Conservation (phyloP, 2,329 filamentous ascomycete genomes). For the Dothideomycetes sp. region DNA sequence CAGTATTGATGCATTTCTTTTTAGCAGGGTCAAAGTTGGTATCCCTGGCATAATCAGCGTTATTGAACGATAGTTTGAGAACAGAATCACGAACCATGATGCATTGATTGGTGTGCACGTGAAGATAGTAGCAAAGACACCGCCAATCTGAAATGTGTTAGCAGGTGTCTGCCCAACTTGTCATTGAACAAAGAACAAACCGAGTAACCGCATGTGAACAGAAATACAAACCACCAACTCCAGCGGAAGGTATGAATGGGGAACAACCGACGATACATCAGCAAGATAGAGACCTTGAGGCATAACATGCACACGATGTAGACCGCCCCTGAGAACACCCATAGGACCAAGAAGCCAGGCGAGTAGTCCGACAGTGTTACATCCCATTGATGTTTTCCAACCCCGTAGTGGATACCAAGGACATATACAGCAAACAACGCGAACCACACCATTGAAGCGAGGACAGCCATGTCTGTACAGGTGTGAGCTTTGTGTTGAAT, state of each 20-base stretch:
- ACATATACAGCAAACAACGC: not conserved
- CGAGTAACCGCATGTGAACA: slow-evolving; percentile 1
- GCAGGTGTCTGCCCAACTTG: too few species aligned
- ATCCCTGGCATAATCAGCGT: slow-evolving; percentile 1
- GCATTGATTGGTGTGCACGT: not conserved
- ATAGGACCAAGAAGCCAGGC: not conserved
- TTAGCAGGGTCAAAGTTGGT: not conserved
- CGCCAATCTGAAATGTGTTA: too few species aligned
- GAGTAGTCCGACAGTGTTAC: not conserved
- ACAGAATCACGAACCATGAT: not conserved
- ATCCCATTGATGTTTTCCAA: not conserved
- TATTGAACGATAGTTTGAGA: too few species aligned
- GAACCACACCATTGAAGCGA: not conserved
- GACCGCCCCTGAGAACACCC: not conserved
- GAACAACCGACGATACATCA: not conserved
- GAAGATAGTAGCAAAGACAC: not conserved
- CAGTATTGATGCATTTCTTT: slow-evolving; percentile 1
- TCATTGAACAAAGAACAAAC: too few species aligned
- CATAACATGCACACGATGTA: not conserved
- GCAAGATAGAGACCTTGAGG: slow-evolving; percentile 1
- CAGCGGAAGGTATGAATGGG: not conserved
- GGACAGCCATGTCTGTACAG: not conserved
- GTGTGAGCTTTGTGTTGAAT: not conserved
- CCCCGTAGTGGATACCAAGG: not conserved
- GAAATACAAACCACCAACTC: not conserved